Evolutionary conservation across 108 stramenopile genomes (phyloP), one percentile per base, ranked within the genome.

Genomic region (Cyclotella cryptica): DNA sequence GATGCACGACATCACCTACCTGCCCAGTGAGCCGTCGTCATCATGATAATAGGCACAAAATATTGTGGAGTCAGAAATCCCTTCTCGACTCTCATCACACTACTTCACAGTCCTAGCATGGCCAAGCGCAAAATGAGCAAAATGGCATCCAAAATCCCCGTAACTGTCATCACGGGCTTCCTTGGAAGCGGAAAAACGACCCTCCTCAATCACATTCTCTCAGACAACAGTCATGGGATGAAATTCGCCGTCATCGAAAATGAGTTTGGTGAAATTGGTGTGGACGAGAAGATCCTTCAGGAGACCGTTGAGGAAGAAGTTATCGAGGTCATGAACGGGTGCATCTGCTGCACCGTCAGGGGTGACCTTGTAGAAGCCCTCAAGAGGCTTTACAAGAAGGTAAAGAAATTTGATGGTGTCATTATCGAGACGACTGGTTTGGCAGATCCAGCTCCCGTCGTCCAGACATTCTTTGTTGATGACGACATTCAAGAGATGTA

Each of bases 371-470:
- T 94, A 29, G 79, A 72, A 44, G 93, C 93, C 1, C 86, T 99
- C 66, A 92, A 96, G 77, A 90, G 85, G 73, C 86, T 98, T 24
- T 43, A 88, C 58, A 78, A 82, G 74, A 58, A 77, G 65, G 84
- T 94, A 26, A 83, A 83, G 10, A 49, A 76, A 44, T 94, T 99
- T 73, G 92, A 99, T 72, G 94, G 87, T 13, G 81, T 99, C 72
- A 88, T 99, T 52, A 95, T 99, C 54, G 98, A 99, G 74, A 98
- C 98, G 13, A 98, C 98, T 0, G 99, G 99, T n/a, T 74, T 99
- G 13, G 97, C 98, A 4, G 97, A 99, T 80, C 96, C 97, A 8
- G 89, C 90, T 1, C 96, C 97, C n/a, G 96, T 99, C 14, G 87
- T 90, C 40, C 97, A 97, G 57, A 97, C 98, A 12, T 98, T 99